phyloP scores from a whole-genome alignment of 176 grass and related monocot genomes.

The Tuctoria greenei region DNA sequence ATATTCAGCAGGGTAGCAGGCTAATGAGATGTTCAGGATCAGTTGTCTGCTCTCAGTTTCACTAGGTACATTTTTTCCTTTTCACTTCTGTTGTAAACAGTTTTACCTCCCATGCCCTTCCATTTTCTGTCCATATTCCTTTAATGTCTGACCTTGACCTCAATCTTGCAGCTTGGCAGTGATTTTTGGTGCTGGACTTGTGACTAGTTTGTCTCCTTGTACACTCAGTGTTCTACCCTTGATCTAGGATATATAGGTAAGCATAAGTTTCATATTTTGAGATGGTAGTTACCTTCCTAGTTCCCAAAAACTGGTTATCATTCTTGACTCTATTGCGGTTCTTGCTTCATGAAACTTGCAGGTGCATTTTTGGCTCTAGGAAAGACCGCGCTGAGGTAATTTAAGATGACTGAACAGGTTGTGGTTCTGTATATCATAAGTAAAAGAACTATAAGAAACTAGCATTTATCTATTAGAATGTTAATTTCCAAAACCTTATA shows the following conservation, averaged over 20 bases:
- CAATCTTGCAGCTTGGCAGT: conserved; percentile 72
- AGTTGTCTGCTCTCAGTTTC: conserved; percentile 91
- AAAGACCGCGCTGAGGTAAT: conserved; percentile 76
- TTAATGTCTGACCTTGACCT: conserved; percentile 18
- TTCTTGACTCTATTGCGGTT: conserved; percentile 14
- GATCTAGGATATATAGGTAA: conserved; percentile 93
- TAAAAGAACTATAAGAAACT: conserved; percentile 14
- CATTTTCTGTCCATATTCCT: background rate
- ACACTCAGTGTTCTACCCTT: conserved; percentile 92
- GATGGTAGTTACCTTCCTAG: conserved; percentile 3
- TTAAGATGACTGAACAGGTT: conserved; percentile 20
- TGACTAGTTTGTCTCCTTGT: conserved; percentile 93
- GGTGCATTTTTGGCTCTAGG: conserved; percentile 89
- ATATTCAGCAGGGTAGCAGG: conserved; percentile 85
- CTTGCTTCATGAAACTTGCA: conserved; percentile 38
- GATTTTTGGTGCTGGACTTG: conserved; percentile 97
- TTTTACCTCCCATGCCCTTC: background rate
- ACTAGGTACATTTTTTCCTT: conserved; percentile 62
- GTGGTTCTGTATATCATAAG: background rate
- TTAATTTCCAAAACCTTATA: background rate
- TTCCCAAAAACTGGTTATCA: background rate
- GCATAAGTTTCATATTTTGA: background rate
- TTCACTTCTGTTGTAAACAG: conserved; percentile 6
- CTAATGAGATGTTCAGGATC: conserved; percentile 94
- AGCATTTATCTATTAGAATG: background rate